Conservation (phyloP, 2,329 filamentous ascomycete species). For the Nakataea oryzae region DNA sequence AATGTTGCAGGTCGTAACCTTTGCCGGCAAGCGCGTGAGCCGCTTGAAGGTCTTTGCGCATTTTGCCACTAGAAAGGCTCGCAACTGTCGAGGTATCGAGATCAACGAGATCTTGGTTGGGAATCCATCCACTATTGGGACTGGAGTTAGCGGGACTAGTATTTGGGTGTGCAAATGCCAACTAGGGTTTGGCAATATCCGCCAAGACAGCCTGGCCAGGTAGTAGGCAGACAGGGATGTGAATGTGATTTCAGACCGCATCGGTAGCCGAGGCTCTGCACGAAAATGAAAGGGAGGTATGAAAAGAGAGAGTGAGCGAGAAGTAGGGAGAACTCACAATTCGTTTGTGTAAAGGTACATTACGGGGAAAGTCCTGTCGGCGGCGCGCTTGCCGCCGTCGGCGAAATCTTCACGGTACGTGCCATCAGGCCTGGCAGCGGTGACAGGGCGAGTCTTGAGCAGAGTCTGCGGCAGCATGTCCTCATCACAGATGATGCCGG, state of each 20-base stretch:
- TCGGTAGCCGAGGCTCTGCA: too few relatives aligned
- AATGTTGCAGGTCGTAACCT: slow-evolving; percentile 66
- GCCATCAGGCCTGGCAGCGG: slow-evolving; percentile 71
- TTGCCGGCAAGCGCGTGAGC: slow-evolving; percentile 77
- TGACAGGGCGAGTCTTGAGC: slow-evolving; percentile 69
- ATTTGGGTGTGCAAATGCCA: slow-evolving; percentile 4
- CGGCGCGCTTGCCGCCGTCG: slow-evolving; percentile 76
- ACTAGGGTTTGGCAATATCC: too few relatives aligned
- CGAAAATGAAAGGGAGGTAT: background rate
- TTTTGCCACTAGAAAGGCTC: slow-evolving; percentile 61
- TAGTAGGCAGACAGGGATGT: too few relatives aligned
- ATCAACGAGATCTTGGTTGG: slow-evolving; percentile 71
- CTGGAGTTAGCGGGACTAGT: slow-evolving; percentile 4
- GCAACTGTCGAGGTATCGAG: slow-evolving; percentile 66
- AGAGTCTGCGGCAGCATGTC: slow-evolving; percentile 80
- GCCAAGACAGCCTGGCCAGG: too few relatives aligned
- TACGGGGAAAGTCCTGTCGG: slow-evolving; percentile 81
- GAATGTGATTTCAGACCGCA: too few relatives aligned
- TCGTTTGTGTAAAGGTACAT: slow-evolving; percentile 96
- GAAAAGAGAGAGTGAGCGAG: background rate
- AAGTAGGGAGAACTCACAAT: slow-evolving; percentile 61
- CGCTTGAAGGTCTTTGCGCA: slow-evolving; percentile 65
- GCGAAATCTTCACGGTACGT: slow-evolving; percentile 79
- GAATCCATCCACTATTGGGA: slow-evolving; percentile 69
- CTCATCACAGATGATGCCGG: slow-evolving; percentile 87